Base-by-base conservation (phyloP, 2,329 filamentous ascomycete genomes). In the Lizonia empirigonia region DNA sequence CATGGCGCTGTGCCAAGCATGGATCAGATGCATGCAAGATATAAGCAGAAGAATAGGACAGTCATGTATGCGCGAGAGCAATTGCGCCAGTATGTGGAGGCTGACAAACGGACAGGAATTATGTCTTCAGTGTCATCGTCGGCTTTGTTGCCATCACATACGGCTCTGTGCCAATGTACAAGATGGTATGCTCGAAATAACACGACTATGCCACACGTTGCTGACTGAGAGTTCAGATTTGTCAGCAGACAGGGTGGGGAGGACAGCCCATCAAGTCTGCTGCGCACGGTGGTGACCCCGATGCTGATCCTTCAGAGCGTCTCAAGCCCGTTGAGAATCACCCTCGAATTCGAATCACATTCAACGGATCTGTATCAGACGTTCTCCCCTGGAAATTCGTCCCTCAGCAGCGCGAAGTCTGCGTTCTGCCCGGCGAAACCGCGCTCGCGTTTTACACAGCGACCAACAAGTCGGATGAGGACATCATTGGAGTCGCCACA, bases 401-500 rank as follows among this genome's bases (percentile, higher is more conserved):
- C 2, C 94, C 94, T 1, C 94, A 99, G 76, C 94, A 99, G 78
- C 89, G 93, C 50, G 94, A 99, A 78, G 94, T 99, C 44, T 86
- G 91, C 49, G 93, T 99, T 1, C 81, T 97, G 1, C 95, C 94
- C 0, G 95, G 95, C 58, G 94, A 99, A 80, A 99, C 94, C 2
- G 94, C 94, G 4, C 80, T 99, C 59, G 94, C 95, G 3, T 99
- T 99, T 74, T 99, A 97, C 77, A 99, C 91, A 6, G 94, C 94
- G 10, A 97, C 91, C 48, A 99, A 99, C 78, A 87, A 85, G 59
- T 90, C 89, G 54, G 84, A 90, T 58, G 85, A 89, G 59, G 95
- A 99, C 77, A 97, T 99, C 64, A 97, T 99, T 67, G 94, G 94
- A 38, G 92, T 99, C 34, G 94, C 94, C 9, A 99, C 94, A 7